Percentiles rank a stretch among this genome's conserved stretches.
phyloP scores from a whole-genome alignment of 768 basidiomycete genomes.

The Tylopilus cervinicoccineus region DNA sequence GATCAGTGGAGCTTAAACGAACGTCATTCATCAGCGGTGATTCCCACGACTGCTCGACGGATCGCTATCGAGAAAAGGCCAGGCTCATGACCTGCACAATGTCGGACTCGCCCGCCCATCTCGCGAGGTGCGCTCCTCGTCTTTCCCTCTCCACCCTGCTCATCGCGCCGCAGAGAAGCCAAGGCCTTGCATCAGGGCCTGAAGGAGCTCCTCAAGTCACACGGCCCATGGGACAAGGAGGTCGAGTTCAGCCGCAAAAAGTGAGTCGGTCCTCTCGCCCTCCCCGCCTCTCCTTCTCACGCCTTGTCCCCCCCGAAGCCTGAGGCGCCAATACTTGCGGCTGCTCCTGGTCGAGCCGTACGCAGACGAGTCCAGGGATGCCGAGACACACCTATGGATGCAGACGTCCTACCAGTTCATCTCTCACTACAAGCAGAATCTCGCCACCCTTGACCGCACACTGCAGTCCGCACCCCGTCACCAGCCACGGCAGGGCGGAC shows the following conservation, averaged over 20 bases:
- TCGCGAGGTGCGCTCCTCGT: constrained; percentile 30
- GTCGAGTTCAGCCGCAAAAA: constrained; percentile 84
- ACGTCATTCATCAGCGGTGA: not conserved
- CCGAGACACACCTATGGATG: constrained; percentile 87
- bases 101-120: constrained; percentile 38
- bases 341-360: constrained; percentile 67
- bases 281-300: not conserved
- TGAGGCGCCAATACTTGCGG: constrained; percentile 66
- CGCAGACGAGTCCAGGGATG: constrained; percentile 71
- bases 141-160: constrained; percentile 6
- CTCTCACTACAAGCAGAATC: constrained; percentile 71
- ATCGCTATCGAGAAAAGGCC: constrained; percentile 26
- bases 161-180: constrained; percentile 57
- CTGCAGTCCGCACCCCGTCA: constrained; percentile 40
- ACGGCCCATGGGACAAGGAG: constrained; percentile 79
- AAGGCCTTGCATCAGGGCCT: constrained; percentile 69
- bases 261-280: constrained; percentile 39
- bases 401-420: constrained; percentile 88
- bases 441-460: constrained; percentile 61
- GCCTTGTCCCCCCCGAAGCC: constrained; percentile 46
- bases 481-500: constrained; percentile 37
- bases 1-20: too few species aligned
- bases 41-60: constrained; percentile 24
- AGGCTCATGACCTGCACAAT: constrained; percentile 28
- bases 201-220: constrained; percentile 69